Conservation (phyloP, 345 rosid species). For the Ricinus communis region DNA sequence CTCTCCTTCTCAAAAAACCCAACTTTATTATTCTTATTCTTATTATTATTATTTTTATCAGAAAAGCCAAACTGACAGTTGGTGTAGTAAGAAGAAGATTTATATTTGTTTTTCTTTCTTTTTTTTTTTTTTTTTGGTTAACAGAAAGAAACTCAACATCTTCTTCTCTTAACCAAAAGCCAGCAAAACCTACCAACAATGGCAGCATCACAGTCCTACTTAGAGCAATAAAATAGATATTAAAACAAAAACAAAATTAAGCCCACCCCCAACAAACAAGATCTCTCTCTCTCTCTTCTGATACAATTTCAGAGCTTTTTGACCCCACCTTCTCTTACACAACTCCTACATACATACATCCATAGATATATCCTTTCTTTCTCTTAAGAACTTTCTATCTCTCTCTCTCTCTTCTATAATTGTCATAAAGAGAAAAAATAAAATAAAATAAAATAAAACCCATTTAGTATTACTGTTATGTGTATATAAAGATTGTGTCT, state of each 20-base stretch:
- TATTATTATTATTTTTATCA: neutral
- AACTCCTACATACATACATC: constrained; percentile 37
- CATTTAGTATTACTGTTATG: neutral
- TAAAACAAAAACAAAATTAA: constrained; percentile 1
- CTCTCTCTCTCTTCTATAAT: constrained; percentile 13
- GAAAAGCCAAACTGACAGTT: constrained; percentile 52
- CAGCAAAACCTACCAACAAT: constrained; percentile 15
- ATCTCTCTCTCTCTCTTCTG: constrained; percentile 38
- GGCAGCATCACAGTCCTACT: constrained; percentile 10
- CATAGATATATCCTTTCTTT: constrained; percentile 22
- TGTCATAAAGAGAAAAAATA: neutral
- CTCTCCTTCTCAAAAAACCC: constrained; percentile 30
- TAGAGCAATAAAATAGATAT: neutral
- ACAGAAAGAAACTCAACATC: neutral
- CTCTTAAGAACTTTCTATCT: neutral
- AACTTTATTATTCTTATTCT: constrained; percentile 6
- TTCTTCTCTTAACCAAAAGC: neutral
- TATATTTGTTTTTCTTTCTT: neutral
- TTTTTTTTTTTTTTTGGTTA: neutral
- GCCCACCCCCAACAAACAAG: constrained; percentile 28
- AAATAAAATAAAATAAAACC: neutral
- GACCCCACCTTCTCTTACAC: constrained; percentile 37
- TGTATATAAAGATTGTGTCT: constrained; percentile 9
- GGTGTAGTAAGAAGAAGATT: neutral
- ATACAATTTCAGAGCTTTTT: constrained; percentile 30